Evolutionary conservation across 2,329 filamentous ascomycete genomes (phyloP), one percentile per base, ranked within the genome.

Genomic region (Venturia carpophila): DNA sequence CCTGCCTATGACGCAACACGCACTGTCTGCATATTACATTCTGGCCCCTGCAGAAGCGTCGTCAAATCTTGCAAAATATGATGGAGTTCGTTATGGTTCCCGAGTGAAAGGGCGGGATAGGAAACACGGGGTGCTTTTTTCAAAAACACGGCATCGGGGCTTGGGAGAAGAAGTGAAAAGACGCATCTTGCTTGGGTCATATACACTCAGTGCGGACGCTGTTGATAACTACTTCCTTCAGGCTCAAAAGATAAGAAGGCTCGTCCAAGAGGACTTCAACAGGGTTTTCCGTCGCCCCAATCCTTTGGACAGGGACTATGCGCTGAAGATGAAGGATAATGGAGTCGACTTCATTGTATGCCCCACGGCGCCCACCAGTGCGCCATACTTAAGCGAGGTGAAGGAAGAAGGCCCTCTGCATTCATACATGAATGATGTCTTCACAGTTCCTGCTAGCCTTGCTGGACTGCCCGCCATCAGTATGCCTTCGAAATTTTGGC

Each of bases 211-310:
- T 75, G 92, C 93, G 0, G 86, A 89, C 67, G 92, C 92, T 11
- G 94, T 95, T 72, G 89, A 96, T 75, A 99, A 97, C 74, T 97
- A 97, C 76, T 99, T 99, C 72, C 84, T 96, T 68, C 89, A 96
- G 74, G 94, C 94, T 58, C 94, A 99, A 77, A 88, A 88, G 69
- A 85, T 97, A 47, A 87, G 94, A 1, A 83, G 91, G 64, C 79
- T 96, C 21, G 90, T 99, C 1, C 88, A 94, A 73, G 79, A 80
- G 42, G 94, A 99, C 72, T 99, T 99, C 73, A 86, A 97, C 75
- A 78, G 82, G 1, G 87, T 90, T 0, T 97, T 99, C 73, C 75
- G 77, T 19, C 76, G 85, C 55, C 77, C 78, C 3, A 92, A 96
- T 72, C 89, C 88, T 3, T 80, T 97, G 4, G 9, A 78, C 34